Evolutionary conservation across 306 rosid species (phyloP), one percentile per base, ranked within the genome.

Genomic region (Dalbergia oliveri): DNA sequence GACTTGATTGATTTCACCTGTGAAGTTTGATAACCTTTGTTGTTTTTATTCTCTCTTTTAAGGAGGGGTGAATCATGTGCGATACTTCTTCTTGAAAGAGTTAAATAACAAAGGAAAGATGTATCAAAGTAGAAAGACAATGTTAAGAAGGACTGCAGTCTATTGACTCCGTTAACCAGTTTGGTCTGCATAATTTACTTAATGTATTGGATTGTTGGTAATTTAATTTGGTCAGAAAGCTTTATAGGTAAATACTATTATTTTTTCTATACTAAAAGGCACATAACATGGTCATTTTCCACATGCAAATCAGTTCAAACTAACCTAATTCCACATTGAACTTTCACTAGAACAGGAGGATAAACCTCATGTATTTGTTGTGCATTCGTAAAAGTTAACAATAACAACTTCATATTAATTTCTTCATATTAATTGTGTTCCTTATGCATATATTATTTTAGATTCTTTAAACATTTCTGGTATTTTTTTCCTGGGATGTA

Each of bases 391-490:
- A 58, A 66, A 39, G 26, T 33, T 44, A 44, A 51, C 47, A 4
- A 26, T 26, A 26, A 15, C 44, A 58, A 71, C 58, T 59, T 73
- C 76, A n/a, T 14, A 54, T 19, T 78, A 44, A 56, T 34, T 7
- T 21, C 58, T 59, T 73, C 76, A n/a, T 14, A 54, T 19, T 78
- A 44, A 56, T 34, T 7, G 8, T 57, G 56, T 59, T 26, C 31
- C 7, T 13, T 35, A 6, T 58, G 84, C 78, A 64, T 47, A 12
- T 54, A 51, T 78, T 58, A 68, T 79, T 75, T 61, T 64, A 69
- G 54, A 74, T 69, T 5, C 67, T 57, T 1, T 26, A 63, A 69
- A 26, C 8, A 39, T 58, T 74, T 75, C 26, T 50, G 54, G 5
- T 35, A 26, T 84, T 21, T 34, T 34, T 9, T 56, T 67, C 35